Conservation (phyloP, 106 monocot species). For the Cymbidium sinense region DNA sequence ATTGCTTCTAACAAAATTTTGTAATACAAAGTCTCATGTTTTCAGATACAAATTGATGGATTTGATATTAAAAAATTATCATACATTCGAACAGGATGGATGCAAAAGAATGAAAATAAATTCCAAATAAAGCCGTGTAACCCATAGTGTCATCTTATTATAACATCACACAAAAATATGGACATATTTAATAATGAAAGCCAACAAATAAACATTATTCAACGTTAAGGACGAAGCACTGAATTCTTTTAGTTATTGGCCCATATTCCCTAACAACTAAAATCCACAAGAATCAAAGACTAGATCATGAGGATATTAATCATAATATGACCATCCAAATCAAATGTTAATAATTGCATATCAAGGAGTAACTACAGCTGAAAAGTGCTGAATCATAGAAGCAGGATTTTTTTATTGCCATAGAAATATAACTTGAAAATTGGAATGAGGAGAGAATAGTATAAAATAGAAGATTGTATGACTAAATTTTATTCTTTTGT, state of each 20-base stretch:
- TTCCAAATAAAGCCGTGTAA: neutral
- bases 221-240: neutral
- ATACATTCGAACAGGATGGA: neutral
- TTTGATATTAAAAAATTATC: conserved; percentile 3
- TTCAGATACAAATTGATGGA: neutral
- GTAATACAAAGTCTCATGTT: neutral
- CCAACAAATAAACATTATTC: neutral
- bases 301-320: neutral
- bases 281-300: neutral
- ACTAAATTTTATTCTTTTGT: too few relatives aligned
- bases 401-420: neutral
- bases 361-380: neutral
- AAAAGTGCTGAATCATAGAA: neutral
- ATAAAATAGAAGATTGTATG: too few relatives aligned
- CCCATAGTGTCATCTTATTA: neutral
- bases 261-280: neutral
- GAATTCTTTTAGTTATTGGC: neutral
- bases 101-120: neutral
- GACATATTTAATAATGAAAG: neutral
- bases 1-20: neutral
- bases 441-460: too few relatives aligned
- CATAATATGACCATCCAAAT: neutral
- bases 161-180: neutral
- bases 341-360: neutral
- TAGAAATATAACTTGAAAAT: neutral